Base-by-base conservation (phyloP, 805 yeast genomes). In the Metschnikowia henanensis region DNA sequence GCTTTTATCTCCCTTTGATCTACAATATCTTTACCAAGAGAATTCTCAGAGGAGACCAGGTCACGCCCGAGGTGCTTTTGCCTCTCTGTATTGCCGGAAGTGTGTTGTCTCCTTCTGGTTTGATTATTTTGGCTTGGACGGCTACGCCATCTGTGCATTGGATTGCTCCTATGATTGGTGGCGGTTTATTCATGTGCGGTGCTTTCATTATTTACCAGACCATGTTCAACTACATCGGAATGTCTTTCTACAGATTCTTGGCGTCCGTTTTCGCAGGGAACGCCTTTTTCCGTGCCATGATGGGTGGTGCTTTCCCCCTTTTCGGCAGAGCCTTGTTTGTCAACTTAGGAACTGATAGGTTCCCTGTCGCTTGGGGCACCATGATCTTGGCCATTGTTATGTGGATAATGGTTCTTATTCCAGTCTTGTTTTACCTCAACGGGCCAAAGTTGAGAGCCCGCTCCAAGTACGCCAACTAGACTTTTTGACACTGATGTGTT, bases 251-350 rank as follows among this genome's bases (percentile, higher is more conserved):
- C 39, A 31, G 41, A 12, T 50, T 28, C 23, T 31, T 43, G 41
- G 51, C 53, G 6, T 44, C 51, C 3, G 51, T 42, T n/a, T 50
- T 50, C 30, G 53, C 51, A 1, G 51, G 51, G 1, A 47, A 46
- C 26, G 49, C 46, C 9, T 50, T 50, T 41, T 47, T 44, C 38
- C 36, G 53, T 33, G 38, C 43, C 19, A 25, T 41, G 7, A 44
- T 50, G 48, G 53, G 51, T 5, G 53, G 51, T 4, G 51, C 53
- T 4, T 50, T 50, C 46, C 53, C 53, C 4, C 45, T 50, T n/a
- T 47, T 50, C 19, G 51, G 47, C 10, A 37, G 36, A 18, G 42
- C 49, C 20, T 36, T 50, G 47, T 50, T 43, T 21, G 28, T n/a
- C 15, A 46, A 46, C 31, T 34, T 43, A 37, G 26, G 36, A 31